Percentiles rank a stretch among this genome's conserved stretches.
These are phyloP conservation scores for Amylostereum chailletii DNA, from an alignment of 1,284 basidiomycete species.

Conservation along the genomic window DNA sequence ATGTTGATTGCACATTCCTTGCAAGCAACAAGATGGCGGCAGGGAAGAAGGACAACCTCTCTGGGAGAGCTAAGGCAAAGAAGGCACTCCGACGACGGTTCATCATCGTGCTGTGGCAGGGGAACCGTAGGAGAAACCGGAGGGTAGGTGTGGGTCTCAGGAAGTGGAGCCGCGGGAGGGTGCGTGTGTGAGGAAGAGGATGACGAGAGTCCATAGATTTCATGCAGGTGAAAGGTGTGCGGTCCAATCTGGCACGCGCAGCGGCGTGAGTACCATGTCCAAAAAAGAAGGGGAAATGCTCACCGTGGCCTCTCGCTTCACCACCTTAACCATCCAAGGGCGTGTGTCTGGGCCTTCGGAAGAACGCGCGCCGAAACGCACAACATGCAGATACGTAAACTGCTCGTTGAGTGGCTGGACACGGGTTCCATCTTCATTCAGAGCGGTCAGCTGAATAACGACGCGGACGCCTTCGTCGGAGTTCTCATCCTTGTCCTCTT, in stretches of 20 bases:
- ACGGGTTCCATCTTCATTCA: conserved; percentile 62
- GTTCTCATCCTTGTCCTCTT: conserved; percentile 34
- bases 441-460: conserved; percentile 66
- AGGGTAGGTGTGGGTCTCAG: conserved; percentile 31
- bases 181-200: conserved; percentile 35
- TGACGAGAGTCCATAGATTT: conserved; percentile 81
- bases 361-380: conserved; percentile 48
- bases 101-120: conserved; percentile 44
- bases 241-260: conserved; percentile 59
- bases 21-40: conserved; percentile 86
- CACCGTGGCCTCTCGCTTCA: conserved; percentile 79
- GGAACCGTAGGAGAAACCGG: conserved; percentile 26
- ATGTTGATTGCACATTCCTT: conserved; percentile 89
- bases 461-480: conserved; percentile 64
- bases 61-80: conserved; percentile 79
- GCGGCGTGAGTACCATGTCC: neutral
- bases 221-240: conserved; percentile 86
- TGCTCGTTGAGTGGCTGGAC: conserved; percentile 72
- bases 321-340: conserved; percentile 85
- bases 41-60: conserved; percentile 85
- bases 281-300: conserved; percentile 17
- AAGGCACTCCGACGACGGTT: conserved; percentile 79
- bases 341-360: conserved; percentile 32
- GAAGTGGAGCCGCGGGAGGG: conserved; percentile 30
- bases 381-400: conserved; percentile 76